Percentiles rank a stretch among this genome's conserved stretches.
Conservation (phyloP, 2,329 filamentous ascomycete species). For the Tolypocladium endophyticum region DNA sequence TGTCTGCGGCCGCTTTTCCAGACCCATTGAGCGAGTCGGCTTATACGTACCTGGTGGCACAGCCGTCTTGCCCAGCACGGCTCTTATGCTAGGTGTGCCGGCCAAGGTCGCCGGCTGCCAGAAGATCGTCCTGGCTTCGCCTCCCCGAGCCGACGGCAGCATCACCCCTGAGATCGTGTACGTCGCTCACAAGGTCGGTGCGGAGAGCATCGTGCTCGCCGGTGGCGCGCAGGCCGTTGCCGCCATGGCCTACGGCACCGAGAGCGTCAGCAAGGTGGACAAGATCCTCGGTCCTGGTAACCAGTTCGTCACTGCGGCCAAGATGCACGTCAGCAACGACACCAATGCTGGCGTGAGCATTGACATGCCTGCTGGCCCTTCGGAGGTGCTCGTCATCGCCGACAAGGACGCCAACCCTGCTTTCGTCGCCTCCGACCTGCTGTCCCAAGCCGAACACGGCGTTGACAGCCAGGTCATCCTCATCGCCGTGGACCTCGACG, state of each 20-base stretch:
- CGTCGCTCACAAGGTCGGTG: constrained; percentile 90
- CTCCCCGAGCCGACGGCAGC: constrained; percentile 78
- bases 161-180: constrained; percentile 97
- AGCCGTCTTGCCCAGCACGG: constrained; percentile 91
- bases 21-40: constrained; percentile 92
- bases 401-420: constrained; percentile 81
- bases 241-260: constrained; percentile 93
- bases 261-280: constrained; percentile 91
- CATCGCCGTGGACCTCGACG: constrained; percentile 70
- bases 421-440: constrained; percentile 88
- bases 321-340: constrained; percentile 97
- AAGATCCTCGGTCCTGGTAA: constrained; percentile 98
- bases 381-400: constrained; percentile 91
- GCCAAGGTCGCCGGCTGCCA: constrained; percentile 96
- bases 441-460: constrained; percentile 94
- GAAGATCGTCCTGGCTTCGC: constrained; percentile 87
- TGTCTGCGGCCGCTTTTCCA: constrained; percentile 81
- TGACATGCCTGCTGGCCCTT: constrained; percentile 96
- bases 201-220: constrained; percentile 89
- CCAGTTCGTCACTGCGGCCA: constrained; percentile 95
- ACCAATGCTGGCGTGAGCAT: constrained; percentile 92
- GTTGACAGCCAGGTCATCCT: constrained; percentile 92
- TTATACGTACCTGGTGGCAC: constrained; percentile 94
- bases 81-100: constrained; percentile 94
- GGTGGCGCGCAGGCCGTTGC: constrained; percentile 93